phyloP scores from a whole-genome alignment of 768 basidiomycete genomes.

The Clitopilus passeckerianus region DNA sequence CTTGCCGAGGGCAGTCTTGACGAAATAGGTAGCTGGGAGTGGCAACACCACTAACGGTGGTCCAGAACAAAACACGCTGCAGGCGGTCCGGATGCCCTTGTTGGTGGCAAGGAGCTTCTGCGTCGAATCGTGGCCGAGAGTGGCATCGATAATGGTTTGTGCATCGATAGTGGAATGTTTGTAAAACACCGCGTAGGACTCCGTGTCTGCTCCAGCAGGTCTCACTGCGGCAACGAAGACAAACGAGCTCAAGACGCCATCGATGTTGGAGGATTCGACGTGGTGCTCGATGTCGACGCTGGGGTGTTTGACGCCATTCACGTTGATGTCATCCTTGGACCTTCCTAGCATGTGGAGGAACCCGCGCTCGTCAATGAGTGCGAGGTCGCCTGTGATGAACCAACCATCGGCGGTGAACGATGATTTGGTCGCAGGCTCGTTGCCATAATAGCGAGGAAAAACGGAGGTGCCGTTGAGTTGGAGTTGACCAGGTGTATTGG shows the following conservation, averaged over 20 bases:
- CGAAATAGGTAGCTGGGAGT: neutral
- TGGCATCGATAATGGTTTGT: neutral
- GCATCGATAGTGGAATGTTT: neutral
- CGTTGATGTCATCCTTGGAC: neutral
- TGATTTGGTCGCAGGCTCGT: constrained; percentile 38
- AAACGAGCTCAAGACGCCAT: neutral
- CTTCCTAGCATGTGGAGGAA: neutral
- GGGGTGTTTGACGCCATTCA: constrained; percentile 2
- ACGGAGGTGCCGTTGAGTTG: constrained; percentile 34
- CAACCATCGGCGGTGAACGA: constrained; percentile 26
- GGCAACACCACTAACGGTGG: neutral
- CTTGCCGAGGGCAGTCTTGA: constrained; percentile 1
- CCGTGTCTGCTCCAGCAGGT: neutral
- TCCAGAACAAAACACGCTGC: neutral
- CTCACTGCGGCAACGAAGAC: neutral
- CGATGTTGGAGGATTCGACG: neutral
- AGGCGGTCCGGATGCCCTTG: neutral
- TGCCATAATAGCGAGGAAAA: constrained; percentile 41
- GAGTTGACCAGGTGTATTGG: constrained; percentile 28
- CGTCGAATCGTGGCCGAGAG: neutral
- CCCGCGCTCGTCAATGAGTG: neutral
- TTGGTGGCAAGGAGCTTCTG: neutral
- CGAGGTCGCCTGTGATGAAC: neutral
- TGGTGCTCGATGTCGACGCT: constrained; percentile 1
- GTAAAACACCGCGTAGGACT: neutral